Conservation (phyloP, 1,139 yeast species). For the Sugiyamaella xylanicola region DNA sequence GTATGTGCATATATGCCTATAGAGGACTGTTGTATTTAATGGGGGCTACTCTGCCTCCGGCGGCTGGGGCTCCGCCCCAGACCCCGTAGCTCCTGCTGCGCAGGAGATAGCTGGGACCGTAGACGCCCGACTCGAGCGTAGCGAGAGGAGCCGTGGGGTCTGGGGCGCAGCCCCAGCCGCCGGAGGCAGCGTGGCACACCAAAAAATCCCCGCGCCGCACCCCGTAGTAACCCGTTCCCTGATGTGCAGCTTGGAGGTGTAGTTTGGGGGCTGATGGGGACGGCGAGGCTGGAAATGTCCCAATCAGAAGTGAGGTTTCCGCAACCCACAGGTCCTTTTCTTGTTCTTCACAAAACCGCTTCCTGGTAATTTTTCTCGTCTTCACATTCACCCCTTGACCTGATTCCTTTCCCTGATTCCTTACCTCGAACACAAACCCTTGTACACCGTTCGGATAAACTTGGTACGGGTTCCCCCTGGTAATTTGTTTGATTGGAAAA, state of each 20-base stretch:
- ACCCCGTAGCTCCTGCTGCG: neutral
- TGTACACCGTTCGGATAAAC: neutral
- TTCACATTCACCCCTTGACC: conserved; percentile 15
- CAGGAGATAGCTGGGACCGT: too few relatives aligned
- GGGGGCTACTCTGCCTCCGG: too few relatives aligned
- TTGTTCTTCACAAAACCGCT: conserved; percentile 12
- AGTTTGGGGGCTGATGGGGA: conserved; percentile 13
- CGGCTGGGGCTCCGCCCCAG: conserved; percentile 3
- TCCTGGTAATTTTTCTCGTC: conserved; percentile 9
- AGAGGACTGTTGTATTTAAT: too few relatives aligned
- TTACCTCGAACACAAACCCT: conserved; percentile 15
- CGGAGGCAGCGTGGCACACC: neutral
- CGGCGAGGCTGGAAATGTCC: conserved; percentile 8
- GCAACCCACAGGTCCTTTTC: conserved; percentile 17
- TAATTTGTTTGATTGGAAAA: neutral
- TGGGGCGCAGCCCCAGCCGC: neutral
- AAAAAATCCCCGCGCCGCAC: neutral
- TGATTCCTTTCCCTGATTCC: conserved; percentile 20
- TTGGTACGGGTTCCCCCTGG: neutral
- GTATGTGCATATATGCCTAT: neutral
- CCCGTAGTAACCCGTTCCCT: conserved; percentile 2
- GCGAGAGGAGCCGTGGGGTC: neutral
- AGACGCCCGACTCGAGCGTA: neutral
- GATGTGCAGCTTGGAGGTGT: conserved; percentile 10
- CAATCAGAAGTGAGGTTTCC: conserved; percentile 15